A percentile compares a stretch with the other conserved stretches of the same genome.
Evolutionary conservation across 352 stramenopile species (phyloP).

Genomic region (Phytophthora quininea): DNA sequence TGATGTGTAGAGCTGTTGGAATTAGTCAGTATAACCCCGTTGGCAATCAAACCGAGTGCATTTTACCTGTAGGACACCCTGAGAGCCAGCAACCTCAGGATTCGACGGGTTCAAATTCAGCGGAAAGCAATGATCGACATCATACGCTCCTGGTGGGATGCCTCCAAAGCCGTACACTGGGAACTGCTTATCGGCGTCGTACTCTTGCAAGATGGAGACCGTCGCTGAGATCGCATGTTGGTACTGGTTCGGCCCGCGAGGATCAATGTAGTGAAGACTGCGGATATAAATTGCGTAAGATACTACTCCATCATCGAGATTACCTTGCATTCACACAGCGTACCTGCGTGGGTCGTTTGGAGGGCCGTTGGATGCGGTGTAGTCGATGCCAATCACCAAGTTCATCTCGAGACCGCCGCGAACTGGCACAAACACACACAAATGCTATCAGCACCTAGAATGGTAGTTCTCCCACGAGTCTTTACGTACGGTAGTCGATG

Average conservation of each 20-base stretch:
- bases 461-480: no score
- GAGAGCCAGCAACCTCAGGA: constrained; percentile 69
- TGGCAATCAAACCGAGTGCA: no score
- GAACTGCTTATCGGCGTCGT: constrained; percentile 77
- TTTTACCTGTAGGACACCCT: constrained; percentile 76
- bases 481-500: constrained; percentile 60
- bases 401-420: constrained; percentile 89
- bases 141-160: constrained; percentile 68
- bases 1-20: constrained; percentile 51
- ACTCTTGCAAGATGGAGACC: constrained; percentile 70
- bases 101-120: constrained; percentile 74
- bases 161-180: constrained; percentile 81
- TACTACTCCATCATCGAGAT: no score
- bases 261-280: constrained; percentile 76
- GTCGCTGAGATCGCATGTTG: constrained; percentile 78
- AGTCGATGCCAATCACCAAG: constrained; percentile 76
- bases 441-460: background rate
- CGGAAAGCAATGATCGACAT: constrained; percentile 93
- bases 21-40: background rate
- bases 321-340: background rate
- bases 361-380: constrained; percentile 73
- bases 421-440: constrained; percentile 35
- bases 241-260: constrained; percentile 68
- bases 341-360: constrained; percentile 53
- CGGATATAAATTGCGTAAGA: background rate